A percentile compares a stretch with the other conserved stretches of the same genome.
Evolutionary conservation across 2,329 filamentous ascomycete genomes (phyloP).

Genomic region (Stagonosporopsis tanaceti): DNA sequence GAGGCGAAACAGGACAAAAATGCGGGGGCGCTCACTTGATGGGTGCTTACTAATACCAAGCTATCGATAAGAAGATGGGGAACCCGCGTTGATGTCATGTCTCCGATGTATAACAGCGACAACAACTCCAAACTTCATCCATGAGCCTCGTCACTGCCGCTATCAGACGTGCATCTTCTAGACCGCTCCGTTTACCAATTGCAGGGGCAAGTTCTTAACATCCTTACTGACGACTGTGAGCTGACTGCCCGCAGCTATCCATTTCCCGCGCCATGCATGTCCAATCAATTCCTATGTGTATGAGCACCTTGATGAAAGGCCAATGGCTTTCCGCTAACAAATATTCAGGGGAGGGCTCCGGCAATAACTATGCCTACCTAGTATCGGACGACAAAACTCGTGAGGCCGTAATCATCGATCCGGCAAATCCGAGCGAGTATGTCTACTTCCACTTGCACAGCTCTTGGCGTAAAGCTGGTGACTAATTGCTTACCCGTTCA

Average conservation of each 20-base stretch:
- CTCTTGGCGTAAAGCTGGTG: background rate
- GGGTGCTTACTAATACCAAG: background rate
- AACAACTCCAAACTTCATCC: slow-evolving; percentile 35
- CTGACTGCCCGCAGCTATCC: slow-evolving; percentile 41
- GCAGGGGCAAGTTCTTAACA: slow-evolving; percentile 24
- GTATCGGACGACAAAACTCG: slow-evolving; percentile 60
- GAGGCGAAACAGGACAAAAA: background rate
- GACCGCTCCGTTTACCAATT: slow-evolving; percentile 29
- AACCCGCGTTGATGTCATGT: slow-evolving; percentile 34
- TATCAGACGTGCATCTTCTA: slow-evolving; percentile 37
- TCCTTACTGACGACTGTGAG: background rate
- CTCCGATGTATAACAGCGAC: slow-evolving; percentile 58
- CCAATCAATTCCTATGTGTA: slow-evolving; percentile 89
- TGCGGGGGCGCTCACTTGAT: background rate
- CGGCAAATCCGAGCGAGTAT: slow-evolving; percentile 79
- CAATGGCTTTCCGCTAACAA: slow-evolving; percentile 1
- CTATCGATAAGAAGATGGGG: slow-evolving; percentile 3
- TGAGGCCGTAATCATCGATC: slow-evolving; percentile 73
- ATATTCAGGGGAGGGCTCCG: slow-evolving; percentile 73
- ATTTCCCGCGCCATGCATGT: slow-evolving; percentile 75
- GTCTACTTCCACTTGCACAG: slow-evolving; percentile 34
- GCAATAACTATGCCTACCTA: slow-evolving; percentile 84
- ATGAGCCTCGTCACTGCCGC: slow-evolving; percentile 45
- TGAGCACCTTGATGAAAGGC: slow-evolving; percentile 37
- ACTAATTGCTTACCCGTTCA: slow-evolving; percentile 37